These are phyloP conservation scores for Forsythia viridissima DNA, from an alignment of 257 asterid species.

Conservation along the genomic window DNA sequence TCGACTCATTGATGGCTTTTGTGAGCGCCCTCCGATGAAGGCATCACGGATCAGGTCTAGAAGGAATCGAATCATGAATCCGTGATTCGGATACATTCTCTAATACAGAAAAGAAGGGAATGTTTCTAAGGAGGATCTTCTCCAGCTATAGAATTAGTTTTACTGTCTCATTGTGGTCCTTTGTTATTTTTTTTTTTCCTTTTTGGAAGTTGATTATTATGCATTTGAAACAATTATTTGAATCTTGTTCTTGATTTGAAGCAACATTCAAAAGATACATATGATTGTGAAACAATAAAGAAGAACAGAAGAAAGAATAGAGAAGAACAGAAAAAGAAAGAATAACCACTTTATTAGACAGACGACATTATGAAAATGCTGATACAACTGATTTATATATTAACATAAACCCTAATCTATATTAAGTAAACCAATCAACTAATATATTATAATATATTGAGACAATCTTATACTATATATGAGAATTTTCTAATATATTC, in stretches of 20 bases:
- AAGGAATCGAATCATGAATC: not conserved
- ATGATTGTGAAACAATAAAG: too few species aligned
- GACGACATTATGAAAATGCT: too few species aligned
- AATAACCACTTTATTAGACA: too few species aligned
- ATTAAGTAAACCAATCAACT: too few species aligned
- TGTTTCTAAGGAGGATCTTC: not conserved
- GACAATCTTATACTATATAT: too few species aligned
- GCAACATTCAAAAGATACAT: too few species aligned
- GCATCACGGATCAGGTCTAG: not conserved
- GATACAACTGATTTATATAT: too few species aligned
- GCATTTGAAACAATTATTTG: conserved; percentile 26
- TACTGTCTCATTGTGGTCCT: not conserved
- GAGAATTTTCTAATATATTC: too few species aligned
- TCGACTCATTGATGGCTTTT: conserved; percentile 65
- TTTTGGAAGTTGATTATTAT: not conserved
- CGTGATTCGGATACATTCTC: not conserved
- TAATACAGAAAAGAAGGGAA: not conserved
- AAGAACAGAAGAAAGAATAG: too few species aligned
- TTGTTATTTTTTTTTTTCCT: not conserved
- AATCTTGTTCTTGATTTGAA: not conserved
- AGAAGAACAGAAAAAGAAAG: too few species aligned
- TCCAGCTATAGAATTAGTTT: not conserved
- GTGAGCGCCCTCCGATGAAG: conserved; percentile 64
- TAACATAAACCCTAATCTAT: too few species aligned
- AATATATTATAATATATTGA: too few species aligned